Conservation (phyloP, 441 rosid genomes). For the Erysimum cheiri region DNA sequence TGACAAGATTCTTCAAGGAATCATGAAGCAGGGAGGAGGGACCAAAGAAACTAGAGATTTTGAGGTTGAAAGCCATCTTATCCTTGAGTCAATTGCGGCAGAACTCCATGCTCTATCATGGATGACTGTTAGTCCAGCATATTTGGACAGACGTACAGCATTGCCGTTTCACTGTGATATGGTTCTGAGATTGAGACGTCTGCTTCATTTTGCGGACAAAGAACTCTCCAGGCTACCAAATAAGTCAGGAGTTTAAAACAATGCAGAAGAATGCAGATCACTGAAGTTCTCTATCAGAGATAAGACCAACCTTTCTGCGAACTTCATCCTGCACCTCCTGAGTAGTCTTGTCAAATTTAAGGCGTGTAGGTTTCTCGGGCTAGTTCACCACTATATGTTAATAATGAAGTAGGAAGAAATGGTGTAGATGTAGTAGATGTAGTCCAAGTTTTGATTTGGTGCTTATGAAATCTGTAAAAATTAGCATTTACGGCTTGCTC, state of each 20-base stretch:
- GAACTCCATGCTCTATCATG: conserved; percentile 98
- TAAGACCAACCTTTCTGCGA: conserved; percentile 29
- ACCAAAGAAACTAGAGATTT: conserved; percentile 73
- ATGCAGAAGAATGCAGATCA: conserved; percentile 23
- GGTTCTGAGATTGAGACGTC: conserved; percentile 94
- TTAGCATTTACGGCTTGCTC: conserved; percentile 35
- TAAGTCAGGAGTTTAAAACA: conserved; percentile 54
- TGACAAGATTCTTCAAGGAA: conserved; percentile 60
- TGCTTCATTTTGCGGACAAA: conserved; percentile 98
- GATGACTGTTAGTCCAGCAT: conserved; percentile 96
- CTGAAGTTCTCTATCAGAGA: conserved; percentile 22
- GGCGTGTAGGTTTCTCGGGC: conserved; percentile 31
- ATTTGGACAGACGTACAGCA: conserved; percentile 84
- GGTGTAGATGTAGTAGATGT: conserved; percentile 42
- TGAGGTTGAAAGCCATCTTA: conserved; percentile 79
- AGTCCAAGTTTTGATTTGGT: conserved; percentile 34
- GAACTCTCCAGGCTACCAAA: conserved; percentile 77
- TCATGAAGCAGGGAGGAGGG: conserved; percentile 68
- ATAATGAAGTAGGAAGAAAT: conserved; percentile 39
- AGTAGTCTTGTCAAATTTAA: conserved; percentile 22
- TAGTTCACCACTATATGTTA: conserved; percentile 32
- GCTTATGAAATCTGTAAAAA: conserved; percentile 42
- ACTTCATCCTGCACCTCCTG: conserved; percentile 20
- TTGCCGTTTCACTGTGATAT: conserved; percentile 95
- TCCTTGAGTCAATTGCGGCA: conserved; percentile 85